phyloP scores from a whole-genome alignment of 2,329 filamentous ascomycete genomes.

The Aspergillus felis region DNA sequence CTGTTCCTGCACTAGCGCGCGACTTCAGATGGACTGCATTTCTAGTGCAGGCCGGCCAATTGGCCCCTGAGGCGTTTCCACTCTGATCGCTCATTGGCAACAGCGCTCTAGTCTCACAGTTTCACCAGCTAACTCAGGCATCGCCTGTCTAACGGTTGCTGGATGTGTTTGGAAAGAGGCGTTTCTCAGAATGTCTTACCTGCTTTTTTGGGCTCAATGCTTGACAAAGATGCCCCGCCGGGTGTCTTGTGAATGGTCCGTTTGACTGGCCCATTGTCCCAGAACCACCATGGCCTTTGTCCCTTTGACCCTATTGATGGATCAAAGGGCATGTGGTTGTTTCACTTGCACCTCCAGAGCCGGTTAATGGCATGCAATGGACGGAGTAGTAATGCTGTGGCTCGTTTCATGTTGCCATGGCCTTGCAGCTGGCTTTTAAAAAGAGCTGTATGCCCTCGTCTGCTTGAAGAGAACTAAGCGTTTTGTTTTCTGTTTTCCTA shows the following conservation, averaged over 20 bases:
- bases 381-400: not conserved
- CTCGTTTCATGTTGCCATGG: not conserved
- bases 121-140: not conserved
- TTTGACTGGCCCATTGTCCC: not conserved
- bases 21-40: not conserved
- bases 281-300: constrained; percentile 2
- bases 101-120: not conserved
- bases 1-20: constrained; percentile 21
- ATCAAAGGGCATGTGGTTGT: constrained; percentile 4
- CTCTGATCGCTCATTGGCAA: not conserved
- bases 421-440: not conserved
- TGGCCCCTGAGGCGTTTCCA: not conserved
- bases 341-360: constrained; percentile 6
- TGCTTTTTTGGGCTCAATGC: constrained; percentile 1
- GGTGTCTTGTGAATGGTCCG: not conserved
- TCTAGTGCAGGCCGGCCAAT: not conserved
- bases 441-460: not conserved
- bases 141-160: not conserved
- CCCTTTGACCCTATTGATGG: constrained; percentile 7
- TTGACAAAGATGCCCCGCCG: not conserved
- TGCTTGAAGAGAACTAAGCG: not conserved
- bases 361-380: not conserved
- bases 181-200: constrained; percentile 21
- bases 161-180: not conserved
- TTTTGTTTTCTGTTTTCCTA: not conserved